These are phyloP conservation scores for Podospora pseudopauciseta DNA, from an alignment of 495 filamentous ascomycete genomes.

Conservation along the genomic window DNA sequence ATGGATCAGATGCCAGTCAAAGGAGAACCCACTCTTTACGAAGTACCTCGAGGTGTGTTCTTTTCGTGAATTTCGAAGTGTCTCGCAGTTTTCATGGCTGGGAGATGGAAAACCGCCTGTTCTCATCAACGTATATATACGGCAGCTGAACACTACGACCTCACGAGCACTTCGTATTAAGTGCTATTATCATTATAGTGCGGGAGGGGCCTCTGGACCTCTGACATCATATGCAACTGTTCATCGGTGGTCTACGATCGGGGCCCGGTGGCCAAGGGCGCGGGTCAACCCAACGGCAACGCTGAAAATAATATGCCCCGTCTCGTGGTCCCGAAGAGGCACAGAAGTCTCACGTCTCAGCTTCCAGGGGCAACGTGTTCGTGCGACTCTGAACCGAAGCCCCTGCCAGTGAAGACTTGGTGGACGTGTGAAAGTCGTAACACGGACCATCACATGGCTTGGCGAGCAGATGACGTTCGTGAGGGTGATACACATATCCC, in stretches of 20 bases:
- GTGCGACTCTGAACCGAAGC: not conserved
- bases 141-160: too few species aligned
- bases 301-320: not conserved
- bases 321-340: not conserved
- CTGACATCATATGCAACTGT: conserved; percentile 2
- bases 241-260: not conserved
- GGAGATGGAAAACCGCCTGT: not conserved
- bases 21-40: not conserved
- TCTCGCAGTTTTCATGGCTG: not conserved
- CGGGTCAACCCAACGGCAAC: not conserved
- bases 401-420: not conserved
- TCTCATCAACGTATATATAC: not conserved
- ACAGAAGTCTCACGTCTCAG: conserved; percentile 3
- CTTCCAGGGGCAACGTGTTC: not conserved
- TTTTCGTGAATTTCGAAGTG: not conserved
- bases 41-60: not conserved
- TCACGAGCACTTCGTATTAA: not conserved
- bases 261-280: not conserved
- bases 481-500: not conserved
- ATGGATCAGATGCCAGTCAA: not conserved
- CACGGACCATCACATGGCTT: not conserved
- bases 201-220: not conserved
- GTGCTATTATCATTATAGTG: not conserved
- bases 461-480: not conserved
- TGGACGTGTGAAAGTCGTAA: not conserved